These are phyloP conservation scores for Buddleja alternifolia DNA, from an alignment of 257 asterid species.

Conservation along the genomic window DNA sequence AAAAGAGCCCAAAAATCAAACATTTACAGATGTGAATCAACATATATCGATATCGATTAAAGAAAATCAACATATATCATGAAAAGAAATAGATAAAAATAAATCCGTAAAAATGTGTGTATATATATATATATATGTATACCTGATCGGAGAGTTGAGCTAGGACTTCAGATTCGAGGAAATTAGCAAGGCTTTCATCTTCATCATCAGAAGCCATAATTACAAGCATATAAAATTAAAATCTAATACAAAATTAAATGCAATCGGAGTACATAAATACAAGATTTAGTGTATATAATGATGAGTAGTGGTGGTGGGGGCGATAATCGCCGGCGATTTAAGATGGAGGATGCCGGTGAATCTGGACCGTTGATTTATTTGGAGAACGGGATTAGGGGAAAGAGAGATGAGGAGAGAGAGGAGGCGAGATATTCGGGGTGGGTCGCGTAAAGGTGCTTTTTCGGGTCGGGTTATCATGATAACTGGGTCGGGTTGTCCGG, in stretches of 20 bases:
- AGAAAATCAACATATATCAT: background rate
- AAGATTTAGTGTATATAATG: no score
- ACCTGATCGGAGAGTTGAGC: conserved; percentile 75
- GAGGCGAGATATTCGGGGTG: conserved; percentile 15
- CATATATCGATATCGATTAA: no score
- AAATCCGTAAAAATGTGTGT: background rate
- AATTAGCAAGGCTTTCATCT: conserved; percentile 73
- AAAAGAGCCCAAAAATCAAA: background rate
- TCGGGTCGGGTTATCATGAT: conserved; percentile 12
- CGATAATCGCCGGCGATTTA: conserved; percentile 46
- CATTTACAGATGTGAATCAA: background rate
- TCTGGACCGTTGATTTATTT: conserved; percentile 49
- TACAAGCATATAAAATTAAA: conserved; percentile 7
- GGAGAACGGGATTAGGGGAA: no score
- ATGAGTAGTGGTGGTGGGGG: no score
- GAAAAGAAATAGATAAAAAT: background rate
- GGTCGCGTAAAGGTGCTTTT: background rate
- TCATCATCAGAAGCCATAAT: conserved; percentile 89
- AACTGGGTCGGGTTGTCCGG: conserved; percentile 17
- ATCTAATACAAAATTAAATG: background rate
- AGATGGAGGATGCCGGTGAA: conserved; percentile 43
- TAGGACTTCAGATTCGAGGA: conserved; percentile 83
- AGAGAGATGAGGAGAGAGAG: conserved; percentile 5
- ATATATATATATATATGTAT: background rate
- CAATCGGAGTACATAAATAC: background rate